Evolutionary conservation across 257 asterid species (phyloP).

Genomic region (Knoxia roxburghii): DNA sequence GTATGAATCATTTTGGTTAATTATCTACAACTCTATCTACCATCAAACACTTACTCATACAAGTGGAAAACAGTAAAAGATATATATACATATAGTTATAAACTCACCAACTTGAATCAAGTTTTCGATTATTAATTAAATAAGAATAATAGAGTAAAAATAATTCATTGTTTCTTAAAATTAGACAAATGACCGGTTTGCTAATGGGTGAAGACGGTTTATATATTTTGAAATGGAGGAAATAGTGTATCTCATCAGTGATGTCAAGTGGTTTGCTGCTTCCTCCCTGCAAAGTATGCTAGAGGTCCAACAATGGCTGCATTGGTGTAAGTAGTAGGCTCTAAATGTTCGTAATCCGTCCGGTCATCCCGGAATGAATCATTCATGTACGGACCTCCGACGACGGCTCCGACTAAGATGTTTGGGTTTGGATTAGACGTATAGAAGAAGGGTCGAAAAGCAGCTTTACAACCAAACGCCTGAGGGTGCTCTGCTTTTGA

Average conservation of each 20-base stretch:
- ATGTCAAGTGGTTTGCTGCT: neutral
- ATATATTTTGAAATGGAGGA: too few relatives aligned
- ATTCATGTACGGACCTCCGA: slow-evolving; percentile 81
- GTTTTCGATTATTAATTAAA: too few relatives aligned
- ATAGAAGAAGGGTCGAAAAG: slow-evolving; percentile 52
- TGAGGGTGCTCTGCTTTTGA: slow-evolving; percentile 38
- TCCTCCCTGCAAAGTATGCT: slow-evolving; percentile 69
- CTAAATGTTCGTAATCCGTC: slow-evolving; percentile 60
- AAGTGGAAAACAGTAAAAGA: too few relatives aligned
- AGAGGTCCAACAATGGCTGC: slow-evolving; percentile 84
- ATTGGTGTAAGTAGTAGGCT: slow-evolving; percentile 80
- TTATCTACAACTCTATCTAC: too few relatives aligned
- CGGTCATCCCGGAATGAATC: slow-evolving; percentile 71
- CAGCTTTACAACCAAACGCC: slow-evolving; percentile 55
- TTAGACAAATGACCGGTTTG: too few relatives aligned
- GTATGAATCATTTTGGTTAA: too few relatives aligned
- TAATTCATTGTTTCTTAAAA: too few relatives aligned
- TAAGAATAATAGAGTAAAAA: too few relatives aligned
- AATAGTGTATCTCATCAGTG: neutral
- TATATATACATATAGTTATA: too few relatives aligned
- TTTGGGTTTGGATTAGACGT: slow-evolving; percentile 58
- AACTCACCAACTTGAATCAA: too few relatives aligned
- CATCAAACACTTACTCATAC: too few relatives aligned
- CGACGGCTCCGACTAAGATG: slow-evolving; percentile 51
- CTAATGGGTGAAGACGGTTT: too few relatives aligned